These are phyloP conservation scores for Volvox reticuliferus DNA, from an alignment of 139 green algal genomes.

Conservation along the genomic window DNA sequence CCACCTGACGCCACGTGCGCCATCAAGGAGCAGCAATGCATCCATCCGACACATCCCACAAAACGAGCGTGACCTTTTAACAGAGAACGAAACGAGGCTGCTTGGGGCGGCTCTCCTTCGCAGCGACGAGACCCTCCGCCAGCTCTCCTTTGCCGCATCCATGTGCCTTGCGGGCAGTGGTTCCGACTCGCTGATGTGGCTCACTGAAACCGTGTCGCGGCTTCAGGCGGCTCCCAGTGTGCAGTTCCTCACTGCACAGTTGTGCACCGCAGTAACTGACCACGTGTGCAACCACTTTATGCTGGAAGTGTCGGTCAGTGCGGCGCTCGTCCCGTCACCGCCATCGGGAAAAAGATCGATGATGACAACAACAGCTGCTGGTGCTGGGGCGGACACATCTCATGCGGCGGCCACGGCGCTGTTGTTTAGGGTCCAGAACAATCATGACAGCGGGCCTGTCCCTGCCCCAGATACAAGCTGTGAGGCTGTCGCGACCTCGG, in stretches of 20 bases:
- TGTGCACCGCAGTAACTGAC: neutral
- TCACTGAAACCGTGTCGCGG: neutral
- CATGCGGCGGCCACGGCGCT: neutral
- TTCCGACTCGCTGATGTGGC: neutral
- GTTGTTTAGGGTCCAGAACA: neutral
- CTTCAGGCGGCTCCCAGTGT: slow-evolving; percentile 10
- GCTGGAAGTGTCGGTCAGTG: neutral
- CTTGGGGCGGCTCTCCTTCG: neutral
- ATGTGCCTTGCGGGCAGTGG: neutral
- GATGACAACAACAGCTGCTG: no score
- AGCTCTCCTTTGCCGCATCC: slow-evolving; percentile 17
- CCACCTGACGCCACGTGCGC: no score
- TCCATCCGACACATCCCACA: no score
- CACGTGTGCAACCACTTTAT: neutral
- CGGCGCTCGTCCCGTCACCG: neutral
- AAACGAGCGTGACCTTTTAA: no score
- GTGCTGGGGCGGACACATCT: no score
- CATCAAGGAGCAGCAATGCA: no score
- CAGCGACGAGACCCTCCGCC: neutral
- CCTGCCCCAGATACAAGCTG: no score
- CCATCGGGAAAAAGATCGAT: no score
- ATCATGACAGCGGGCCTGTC: no score
- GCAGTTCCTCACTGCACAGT: neutral
- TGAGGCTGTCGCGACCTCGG: no score
- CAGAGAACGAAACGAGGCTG: neutral